Base-by-base conservation (phyloP, 164 flowering plant species). In the Pachysandra terminalis region DNA sequence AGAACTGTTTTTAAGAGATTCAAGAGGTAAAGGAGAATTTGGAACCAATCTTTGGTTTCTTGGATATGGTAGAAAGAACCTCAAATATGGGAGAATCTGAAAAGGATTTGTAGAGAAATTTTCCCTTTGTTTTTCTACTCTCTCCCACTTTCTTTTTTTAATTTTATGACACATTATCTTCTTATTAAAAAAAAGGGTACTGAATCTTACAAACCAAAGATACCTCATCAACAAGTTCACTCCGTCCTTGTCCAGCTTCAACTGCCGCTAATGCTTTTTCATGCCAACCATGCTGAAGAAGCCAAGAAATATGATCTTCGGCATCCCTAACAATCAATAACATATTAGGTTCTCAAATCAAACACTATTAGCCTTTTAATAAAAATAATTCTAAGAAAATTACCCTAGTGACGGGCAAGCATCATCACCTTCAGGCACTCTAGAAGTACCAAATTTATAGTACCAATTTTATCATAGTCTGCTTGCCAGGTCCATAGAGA, bases 221-320 rank as follows among this genome's bases (percentile, higher is more conserved):
- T 71, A 93, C 99, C 96, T 96, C 90, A 64, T 93, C 97, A 74
- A 90, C 78, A 76, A 96, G 98, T 75, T 96, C 96, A 77, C 86
- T 90, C 22, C 85, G 83, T 28, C 99, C 98, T 59, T 90, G 91
- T 66, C 93, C 93, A 64, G 97, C 91, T 81, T 96, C 97, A 79
- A 87, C 98, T 23, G 96, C 97, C 59, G 86, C 98, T 70, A 96
- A 82, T 60, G 99, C 99, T 77, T 96, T 93, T 79, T 93, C 98
- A 83, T 93, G 98, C 80, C 89, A 83, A n/a, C 96, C 97, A 84
- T 93, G 99, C 66, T 96, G 88, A 75, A 93, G 95, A 79, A 96
- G 98, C 99, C 99, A 96, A 74, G 89, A 73, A 56, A 96, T 93
- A 79, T 96, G 99, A 77, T 96, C 99, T 82, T 90, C 98, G 40